Evolutionary conservation across 345 rosid genomes (phyloP), one percentile per base, ranked within the genome.

Genomic region (Boechera divaricarpa): DNA sequence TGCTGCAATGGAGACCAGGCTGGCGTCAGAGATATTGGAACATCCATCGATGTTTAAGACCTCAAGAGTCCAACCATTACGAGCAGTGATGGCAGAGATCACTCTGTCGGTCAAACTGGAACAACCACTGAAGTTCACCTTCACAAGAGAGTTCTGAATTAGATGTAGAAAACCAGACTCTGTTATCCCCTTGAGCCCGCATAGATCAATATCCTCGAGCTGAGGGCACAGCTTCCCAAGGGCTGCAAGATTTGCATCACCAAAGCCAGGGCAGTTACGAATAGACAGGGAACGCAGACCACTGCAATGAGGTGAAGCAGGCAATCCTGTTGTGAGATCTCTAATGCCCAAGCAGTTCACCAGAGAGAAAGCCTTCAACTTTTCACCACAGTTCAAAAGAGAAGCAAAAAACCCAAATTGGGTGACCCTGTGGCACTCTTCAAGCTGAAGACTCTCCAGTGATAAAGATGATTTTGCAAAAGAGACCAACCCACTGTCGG

Each of bases 351-450:
- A 82, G 86, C 98, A 95, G 83, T 75, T 91, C 42, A 81, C 84
- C 58, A 95, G 41, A 64, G 97, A 72, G 52, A 88, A 42, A 73
- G 94, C 74, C 88, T 86, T 92, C 86, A 95, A 61, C 73, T 86
- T 87, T 16, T 84, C 84, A 52, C 90, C 85, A 81, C 91, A 91
- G 86, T 83, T 89, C 35, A 85, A 61, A 41, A 95, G 90, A 53
- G 89, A 82, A 83, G 90, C 91, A 61, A 95, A 88, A 77, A 88
- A 72, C 75, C 99, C 99, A 77, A 84, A 79, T 51, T 91, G 98
- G 87, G 97, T 86, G 74, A 95, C 85, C 82, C 88, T 87, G 90
- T 95, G 93, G 89, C 99, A 95, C 81, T 92, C 97, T 82, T 91
- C 97, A 80, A 95, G 82, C 28, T 87, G 87, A 76, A 95, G 68